These are phyloP conservation scores for Neofusicoccum laricinum DNA, from an alignment of 2,329 filamentous ascomycete species.

Conservation along the genomic window DNA sequence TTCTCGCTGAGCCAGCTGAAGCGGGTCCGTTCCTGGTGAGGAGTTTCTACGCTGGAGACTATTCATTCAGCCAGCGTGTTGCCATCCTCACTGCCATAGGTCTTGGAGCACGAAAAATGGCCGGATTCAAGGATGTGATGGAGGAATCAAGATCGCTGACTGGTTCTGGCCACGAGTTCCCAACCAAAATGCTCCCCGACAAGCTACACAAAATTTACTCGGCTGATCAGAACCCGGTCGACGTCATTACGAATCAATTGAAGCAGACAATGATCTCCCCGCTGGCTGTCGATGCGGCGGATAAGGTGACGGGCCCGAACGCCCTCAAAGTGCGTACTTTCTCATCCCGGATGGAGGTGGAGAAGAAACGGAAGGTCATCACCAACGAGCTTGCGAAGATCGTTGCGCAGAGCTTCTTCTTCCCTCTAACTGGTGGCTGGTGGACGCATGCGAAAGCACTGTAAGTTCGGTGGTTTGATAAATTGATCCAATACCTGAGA, in stretches of 20 bases:
- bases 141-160: slow-evolving; percentile 30
- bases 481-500: slow-evolving; percentile 18
- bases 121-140: slow-evolving; percentile 64
- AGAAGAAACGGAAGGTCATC: slow-evolving; percentile 57
- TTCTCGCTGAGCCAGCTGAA: slow-evolving; percentile 70
- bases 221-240: slow-evolving; percentile 56
- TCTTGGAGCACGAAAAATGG: slow-evolving; percentile 77
- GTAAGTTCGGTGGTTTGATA: slow-evolving; percentile 25
- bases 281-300: slow-evolving; percentile 76
- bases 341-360: slow-evolving; percentile 69
- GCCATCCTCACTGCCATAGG: slow-evolving; percentile 80
- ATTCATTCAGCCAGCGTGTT: slow-evolving; percentile 80
- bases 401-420: slow-evolving; percentile 77
- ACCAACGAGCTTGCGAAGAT: slow-evolving; percentile 77
- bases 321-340: slow-evolving; percentile 88
- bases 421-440: slow-evolving; percentile 78
- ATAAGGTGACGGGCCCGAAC: slow-evolving; percentile 74
- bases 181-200: slow-evolving; percentile 74
- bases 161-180: slow-evolving; percentile 51
- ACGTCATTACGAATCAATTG: slow-evolving; percentile 65
- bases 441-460: slow-evolving; percentile 60
- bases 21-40: slow-evolving; percentile 84
- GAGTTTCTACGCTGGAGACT: slow-evolving; percentile 88
- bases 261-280: slow-evolving; percentile 75
- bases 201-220: slow-evolving; percentile 71